These are phyloP conservation scores for Tolypocladium tropicale DNA, from an alignment of 2,329 filamentous ascomycete genomes.

Conservation along the genomic window DNA sequence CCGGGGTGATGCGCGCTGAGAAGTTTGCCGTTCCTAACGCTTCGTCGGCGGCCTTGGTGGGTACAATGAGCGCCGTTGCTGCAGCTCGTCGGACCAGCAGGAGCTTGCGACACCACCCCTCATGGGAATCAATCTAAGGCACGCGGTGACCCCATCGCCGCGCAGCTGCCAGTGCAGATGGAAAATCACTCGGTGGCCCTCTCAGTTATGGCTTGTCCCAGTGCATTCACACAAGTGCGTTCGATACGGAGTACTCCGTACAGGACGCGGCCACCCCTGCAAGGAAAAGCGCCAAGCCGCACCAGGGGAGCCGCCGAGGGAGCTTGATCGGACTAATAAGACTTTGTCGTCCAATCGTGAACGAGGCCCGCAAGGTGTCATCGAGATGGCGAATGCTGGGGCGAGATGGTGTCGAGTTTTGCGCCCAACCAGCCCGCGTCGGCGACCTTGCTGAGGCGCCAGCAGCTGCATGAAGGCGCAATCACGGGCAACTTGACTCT, in stretches of 20 bases:
- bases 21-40: neutral
- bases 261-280: neutral
- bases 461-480: neutral
- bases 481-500: neutral
- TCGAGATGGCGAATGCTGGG: neutral
- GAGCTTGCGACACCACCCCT: neutral
- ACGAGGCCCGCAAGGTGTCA: neutral
- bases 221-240: too few species aligned
- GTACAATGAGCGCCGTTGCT: neutral
- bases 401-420: neutral
- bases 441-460: neutral
- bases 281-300: neutral
- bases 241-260: too few species aligned
- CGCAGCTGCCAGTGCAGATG: neutral
- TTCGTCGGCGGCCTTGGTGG: neutral
- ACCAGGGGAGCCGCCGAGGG: neutral
- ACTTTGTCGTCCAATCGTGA: neutral
- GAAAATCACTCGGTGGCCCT: too few species aligned
- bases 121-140: too few species aligned
- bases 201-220: too few species aligned
- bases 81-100: neutral
- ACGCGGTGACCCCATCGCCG: too few species aligned
- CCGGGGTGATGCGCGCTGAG: too few species aligned
- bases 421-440: neutral
- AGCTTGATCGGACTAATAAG: neutral